Evolutionary conservation across 768 basidiomycete genomes (phyloP).

Genomic region (Tulasnella sp.): DNA sequence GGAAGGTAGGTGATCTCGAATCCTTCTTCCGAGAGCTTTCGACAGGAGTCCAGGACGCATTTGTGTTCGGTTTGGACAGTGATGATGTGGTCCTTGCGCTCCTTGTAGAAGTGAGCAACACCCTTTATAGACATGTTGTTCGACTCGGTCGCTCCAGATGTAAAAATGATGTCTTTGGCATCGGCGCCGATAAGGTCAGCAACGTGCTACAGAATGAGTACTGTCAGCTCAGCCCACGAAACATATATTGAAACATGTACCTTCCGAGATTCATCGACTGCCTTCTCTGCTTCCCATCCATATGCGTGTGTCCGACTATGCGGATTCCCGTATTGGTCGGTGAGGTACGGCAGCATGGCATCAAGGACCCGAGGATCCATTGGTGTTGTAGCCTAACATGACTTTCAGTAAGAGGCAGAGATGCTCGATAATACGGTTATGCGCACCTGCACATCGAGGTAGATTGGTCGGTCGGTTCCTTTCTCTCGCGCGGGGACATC

Average conservation of each 20-base stretch:
- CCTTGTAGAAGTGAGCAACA: conserved; percentile 88
- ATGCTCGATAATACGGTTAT: conserved; percentile 6
- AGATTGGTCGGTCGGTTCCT: conserved; percentile 76
- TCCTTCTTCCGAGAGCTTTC: conserved; percentile 90
- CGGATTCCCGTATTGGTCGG: conserved; percentile 95
- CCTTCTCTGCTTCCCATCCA: conserved; percentile 97
- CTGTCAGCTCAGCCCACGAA: too few relatives aligned
- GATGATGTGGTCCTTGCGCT: conserved; percentile 87
- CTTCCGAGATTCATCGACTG: conserved; percentile 85
- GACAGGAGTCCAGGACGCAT: conserved; percentile 96
- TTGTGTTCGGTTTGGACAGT: conserved; percentile 98
- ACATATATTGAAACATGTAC: conserved; percentile 37
- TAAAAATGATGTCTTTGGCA: conserved; percentile 92
- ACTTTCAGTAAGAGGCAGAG: conserved; percentile 10
- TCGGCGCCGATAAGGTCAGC: conserved; percentile 91
- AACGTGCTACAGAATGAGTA: conserved; percentile 48
- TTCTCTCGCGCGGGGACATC: conserved; percentile 46
- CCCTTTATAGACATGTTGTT: conserved; percentile 99
- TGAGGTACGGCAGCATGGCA: conserved; percentile 90
- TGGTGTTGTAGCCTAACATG: conserved; percentile 81
- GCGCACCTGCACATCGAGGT: conserved; percentile 91
- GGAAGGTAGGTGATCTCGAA: conserved; percentile 98
- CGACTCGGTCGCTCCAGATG: conserved; percentile 93
- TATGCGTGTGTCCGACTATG: conserved; percentile 98
- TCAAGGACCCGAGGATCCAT: conserved; percentile 95